Evolutionary conservation across 306 rosid species (phyloP), one percentile per base, ranked within the genome.

Genomic region (Begonia masoniana): DNA sequence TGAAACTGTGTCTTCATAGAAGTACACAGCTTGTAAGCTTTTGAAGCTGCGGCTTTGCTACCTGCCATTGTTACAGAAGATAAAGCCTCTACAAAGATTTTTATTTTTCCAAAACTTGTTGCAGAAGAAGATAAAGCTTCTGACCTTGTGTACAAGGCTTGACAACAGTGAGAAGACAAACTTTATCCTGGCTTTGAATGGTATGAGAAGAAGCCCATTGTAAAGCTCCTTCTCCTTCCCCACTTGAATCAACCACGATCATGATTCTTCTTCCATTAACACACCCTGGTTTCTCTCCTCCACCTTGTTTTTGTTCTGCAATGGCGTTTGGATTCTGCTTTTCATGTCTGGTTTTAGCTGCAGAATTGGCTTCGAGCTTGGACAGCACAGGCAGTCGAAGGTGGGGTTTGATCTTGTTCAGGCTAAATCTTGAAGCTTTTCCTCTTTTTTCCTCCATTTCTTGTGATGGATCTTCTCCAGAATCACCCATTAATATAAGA

Each of bases 141-240:
- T 15, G 43, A 89, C 94, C 97, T 83, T 75, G 82, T 60, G 58
- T 74, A 23, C 83, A 73, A 52, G 87, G 71, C 59, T 73, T 91
- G 42, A 60, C 81, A 2, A 91, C 88, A 74, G 75, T 83, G 49
- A 86, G 94, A 56, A 86, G 94, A 63, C 83, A 52, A 12, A 91
- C 54, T 12, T 61, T 66, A 55, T 91, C 99, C 47, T 91, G 92
- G 70, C 55, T 81, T 72, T 81, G 94, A 60, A 86, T 74, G 10
- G 94, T 74, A 63, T 91, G 92, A 65, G 99, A 74, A 26, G 86
- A 83, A 23, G 92, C 94, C 99, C 94, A 86, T 65, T 91, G 96
- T 15, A 91, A 66, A 51, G 94, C 96, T 50, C 76, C 75, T 10
- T 86, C 84, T 13, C 96, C 92, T 74, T 82, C 96, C 58, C 79